These are phyloP conservation scores for Passiflora organensis DNA, from an alignment of 345 rosid species.

Conservation along the genomic window DNA sequence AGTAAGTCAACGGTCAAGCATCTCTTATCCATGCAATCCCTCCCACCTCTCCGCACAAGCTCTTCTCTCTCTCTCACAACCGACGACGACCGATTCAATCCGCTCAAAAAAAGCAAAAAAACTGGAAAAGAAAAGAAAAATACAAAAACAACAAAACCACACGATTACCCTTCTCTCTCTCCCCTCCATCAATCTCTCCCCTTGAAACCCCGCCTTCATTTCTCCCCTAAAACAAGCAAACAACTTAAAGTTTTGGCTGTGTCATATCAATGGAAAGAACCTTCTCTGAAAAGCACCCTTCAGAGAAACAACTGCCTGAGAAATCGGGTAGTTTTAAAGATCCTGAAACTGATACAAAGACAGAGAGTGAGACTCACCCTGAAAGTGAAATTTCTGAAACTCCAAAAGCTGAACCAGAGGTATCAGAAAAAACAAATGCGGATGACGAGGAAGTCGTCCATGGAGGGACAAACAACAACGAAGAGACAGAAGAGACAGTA, in stretches of 20 bases:
- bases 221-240: not conserved
- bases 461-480: not conserved
- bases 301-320: not conserved
- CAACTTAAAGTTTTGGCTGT: not conserved
- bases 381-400: not conserved
- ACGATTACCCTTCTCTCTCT: not conserved
- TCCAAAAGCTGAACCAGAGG: not conserved
- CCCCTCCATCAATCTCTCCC: not conserved
- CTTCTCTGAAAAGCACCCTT: constrained; percentile 1
- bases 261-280: constrained; percentile 3
- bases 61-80: constrained; percentile 6
- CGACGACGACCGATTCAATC: constrained; percentile 14
- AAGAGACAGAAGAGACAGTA: constrained; percentile 6
- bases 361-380: not conserved
- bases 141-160: not conserved
- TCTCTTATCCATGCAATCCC: not conserved
- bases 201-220: not conserved
- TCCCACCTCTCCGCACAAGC: not conserved
- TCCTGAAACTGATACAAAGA: not conserved
- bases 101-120: not conserved
- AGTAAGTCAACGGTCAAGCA: constrained; percentile 15
- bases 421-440: not conserved
- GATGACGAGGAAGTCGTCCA: not conserved
- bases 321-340: not conserved
- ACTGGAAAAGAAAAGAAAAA: not conserved